phyloP scores from a whole-genome alignment of 768 basidiomycete genomes.

The Panellus pusillus region DNA sequence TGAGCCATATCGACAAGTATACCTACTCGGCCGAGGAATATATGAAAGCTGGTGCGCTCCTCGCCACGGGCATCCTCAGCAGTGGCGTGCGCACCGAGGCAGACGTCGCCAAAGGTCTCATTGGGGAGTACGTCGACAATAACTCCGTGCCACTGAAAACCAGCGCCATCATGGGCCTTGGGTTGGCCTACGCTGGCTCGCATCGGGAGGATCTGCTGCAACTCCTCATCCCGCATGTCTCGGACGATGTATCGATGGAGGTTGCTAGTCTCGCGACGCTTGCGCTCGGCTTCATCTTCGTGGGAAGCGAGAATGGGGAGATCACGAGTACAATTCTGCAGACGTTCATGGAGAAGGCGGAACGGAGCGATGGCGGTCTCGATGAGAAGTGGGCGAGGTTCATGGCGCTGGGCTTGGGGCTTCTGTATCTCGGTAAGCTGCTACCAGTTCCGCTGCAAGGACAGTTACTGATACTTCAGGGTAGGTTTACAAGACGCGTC shows the following conservation, averaged over 20 bases:
- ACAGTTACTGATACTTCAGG: slow-evolving; percentile 1
- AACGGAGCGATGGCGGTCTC: slow-evolving; percentile 65
- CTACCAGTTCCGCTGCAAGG: background rate
- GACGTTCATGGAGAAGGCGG: slow-evolving; percentile 79
- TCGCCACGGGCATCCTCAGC: slow-evolving; percentile 93
- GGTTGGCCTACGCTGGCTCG: slow-evolving; percentile 92
- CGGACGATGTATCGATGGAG: slow-evolving; percentile 90
- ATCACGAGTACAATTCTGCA: slow-evolving; percentile 87
- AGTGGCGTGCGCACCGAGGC: slow-evolving; percentile 88
- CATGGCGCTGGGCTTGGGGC: slow-evolving; percentile 83
- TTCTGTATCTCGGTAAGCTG: slow-evolving; percentile 83
- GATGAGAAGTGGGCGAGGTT: slow-evolving; percentile 95
- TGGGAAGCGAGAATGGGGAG: slow-evolving; percentile 93
- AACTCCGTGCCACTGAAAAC: slow-evolving; percentile 82
- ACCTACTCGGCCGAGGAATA: slow-evolving; percentile 94
- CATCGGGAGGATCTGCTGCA: slow-evolving; percentile 82
- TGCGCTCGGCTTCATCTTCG: slow-evolving; percentile 92
- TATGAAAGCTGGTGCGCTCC: slow-evolving; percentile 95
- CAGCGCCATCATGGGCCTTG: slow-evolving; percentile 89
- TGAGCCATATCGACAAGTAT: slow-evolving; percentile 96
- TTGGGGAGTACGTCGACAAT: slow-evolving; percentile 88
- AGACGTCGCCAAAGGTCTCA: slow-evolving; percentile 87
- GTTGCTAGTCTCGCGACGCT: slow-evolving; percentile 83
- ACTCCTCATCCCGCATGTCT: slow-evolving; percentile 76
- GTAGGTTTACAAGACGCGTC: slow-evolving; percentile 88